Evolutionary conservation across 2,329 filamentous ascomycete genomes (phyloP).

Genomic region (Peltaster fructicola): DNA sequence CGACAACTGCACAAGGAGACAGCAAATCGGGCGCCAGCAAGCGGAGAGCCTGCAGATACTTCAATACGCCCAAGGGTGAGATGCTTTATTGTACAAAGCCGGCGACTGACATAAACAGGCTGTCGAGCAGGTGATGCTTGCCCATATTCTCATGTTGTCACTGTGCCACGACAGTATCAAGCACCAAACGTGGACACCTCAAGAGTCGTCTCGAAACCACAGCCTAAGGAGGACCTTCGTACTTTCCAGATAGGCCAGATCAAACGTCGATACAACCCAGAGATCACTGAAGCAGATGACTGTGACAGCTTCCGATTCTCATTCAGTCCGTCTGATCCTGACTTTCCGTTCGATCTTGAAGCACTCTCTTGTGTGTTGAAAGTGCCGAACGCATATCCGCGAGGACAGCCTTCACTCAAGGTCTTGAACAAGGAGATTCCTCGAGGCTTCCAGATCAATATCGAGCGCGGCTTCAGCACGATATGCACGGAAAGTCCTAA

Average conservation of each 20-base stretch:
- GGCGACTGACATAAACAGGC: constrained; percentile 21
- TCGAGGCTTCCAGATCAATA: constrained; percentile 55
- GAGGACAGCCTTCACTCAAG: constrained; percentile 37
- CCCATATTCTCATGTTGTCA: constrained; percentile 16
- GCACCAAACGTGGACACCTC: constrained; percentile 22
- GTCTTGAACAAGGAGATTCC: constrained; percentile 55
- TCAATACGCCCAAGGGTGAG: too few relatives aligned
- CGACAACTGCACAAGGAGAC: too few relatives aligned
- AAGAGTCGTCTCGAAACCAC: constrained; percentile 41
- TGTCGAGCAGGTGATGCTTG: constrained; percentile 36
- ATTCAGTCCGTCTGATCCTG: constrained; percentile 58
- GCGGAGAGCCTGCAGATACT: too few relatives aligned
- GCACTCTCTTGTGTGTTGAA: constrained; percentile 49
- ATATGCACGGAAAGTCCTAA: constrained; percentile 38
- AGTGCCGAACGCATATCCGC: constrained; percentile 48
- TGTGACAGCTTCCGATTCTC: constrained; percentile 44
- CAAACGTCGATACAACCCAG: constrained; percentile 43
- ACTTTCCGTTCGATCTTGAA: constrained; percentile 64
- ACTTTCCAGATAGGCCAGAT: constrained; percentile 61
- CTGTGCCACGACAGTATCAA: constrained; percentile 10
- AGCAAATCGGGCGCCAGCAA: too few relatives aligned
- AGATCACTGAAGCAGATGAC: constrained; percentile 28
- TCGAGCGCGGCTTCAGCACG: constrained; percentile 55
- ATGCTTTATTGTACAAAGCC: too few relatives aligned
- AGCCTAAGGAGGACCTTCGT: constrained; percentile 49